Conservation (phyloP, 176 grass and related monocot species). For the Zea luxurians region DNA sequence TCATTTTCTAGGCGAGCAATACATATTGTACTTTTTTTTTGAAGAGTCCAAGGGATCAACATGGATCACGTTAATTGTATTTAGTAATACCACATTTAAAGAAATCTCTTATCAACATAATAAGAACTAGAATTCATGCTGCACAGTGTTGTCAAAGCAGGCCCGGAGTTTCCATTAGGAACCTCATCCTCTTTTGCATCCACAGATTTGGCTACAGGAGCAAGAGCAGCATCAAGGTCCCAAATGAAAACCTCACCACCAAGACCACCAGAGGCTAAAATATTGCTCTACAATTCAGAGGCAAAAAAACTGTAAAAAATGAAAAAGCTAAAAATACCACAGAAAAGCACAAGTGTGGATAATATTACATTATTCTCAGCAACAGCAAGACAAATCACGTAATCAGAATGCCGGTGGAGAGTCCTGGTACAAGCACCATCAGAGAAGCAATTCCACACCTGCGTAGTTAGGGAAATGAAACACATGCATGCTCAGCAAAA, state of each 20-base stretch:
- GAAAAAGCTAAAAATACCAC: slow-evolving; percentile 5
- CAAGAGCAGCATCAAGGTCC: slow-evolving; percentile 87
- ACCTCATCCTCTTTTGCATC: slow-evolving; percentile 68
- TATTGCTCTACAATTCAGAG: slow-evolving; percentile 67
- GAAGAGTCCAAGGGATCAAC: no score
- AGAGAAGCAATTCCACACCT: slow-evolving; percentile 91
- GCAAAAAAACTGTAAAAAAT: slow-evolving; percentile 16
- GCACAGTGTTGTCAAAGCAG: slow-evolving; percentile 62
- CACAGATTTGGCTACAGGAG: slow-evolving; percentile 66
- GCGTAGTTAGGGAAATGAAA: slow-evolving; percentile 34
- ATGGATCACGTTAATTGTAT: no score
- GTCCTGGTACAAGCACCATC: slow-evolving; percentile 82
- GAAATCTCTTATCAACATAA: no score
- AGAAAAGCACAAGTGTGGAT: slow-evolving; percentile 15
- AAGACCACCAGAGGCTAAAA: slow-evolving; percentile 87
- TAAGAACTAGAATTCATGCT: slow-evolving; percentile 55
- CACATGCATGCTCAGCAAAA: background rate
- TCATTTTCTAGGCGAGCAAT: no score
- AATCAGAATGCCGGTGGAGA: slow-evolving; percentile 90
- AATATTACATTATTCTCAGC: slow-evolving; percentile 82
- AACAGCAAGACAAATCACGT: slow-evolving; percentile 85
- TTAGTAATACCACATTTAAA: no score
- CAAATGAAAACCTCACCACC: slow-evolving; percentile 97
- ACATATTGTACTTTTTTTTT: no score
- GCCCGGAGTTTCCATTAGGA: slow-evolving; percentile 73